These are phyloP conservation scores for Acer campestre DNA, from an alignment of 345 rosid species.

Conservation along the genomic window DNA sequence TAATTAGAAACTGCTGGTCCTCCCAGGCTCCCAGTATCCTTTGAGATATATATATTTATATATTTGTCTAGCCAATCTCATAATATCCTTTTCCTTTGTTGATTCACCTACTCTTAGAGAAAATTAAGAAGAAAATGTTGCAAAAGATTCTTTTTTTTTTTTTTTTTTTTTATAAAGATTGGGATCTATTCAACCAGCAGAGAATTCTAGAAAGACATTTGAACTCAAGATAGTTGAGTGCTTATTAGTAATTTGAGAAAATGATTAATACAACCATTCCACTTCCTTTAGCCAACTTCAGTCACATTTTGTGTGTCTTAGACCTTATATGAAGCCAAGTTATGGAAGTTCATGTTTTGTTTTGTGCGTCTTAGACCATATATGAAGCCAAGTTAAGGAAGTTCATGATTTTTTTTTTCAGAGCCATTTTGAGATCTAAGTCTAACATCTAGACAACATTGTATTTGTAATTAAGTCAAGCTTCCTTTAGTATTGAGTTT, in stretches of 20 bases:
- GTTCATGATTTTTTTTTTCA: too few species aligned
- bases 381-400: background rate
- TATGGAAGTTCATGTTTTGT: background rate
- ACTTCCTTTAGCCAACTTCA: background rate
- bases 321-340: background rate
- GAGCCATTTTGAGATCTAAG: background rate
- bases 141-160: background rate
- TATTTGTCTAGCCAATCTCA: background rate
- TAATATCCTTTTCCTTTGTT: background rate
- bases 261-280: background rate
- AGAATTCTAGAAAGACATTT: background rate
- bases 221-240: background rate
- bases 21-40: too few species aligned
- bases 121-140: background rate
- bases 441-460: background rate
- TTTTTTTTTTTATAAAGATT: background rate
- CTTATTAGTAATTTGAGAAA: background rate
- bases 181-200: background rate
- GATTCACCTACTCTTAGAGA: background rate
- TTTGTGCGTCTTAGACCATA: background rate
- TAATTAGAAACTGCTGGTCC: background rate
- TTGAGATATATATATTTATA: too few species aligned
- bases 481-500: background rate
- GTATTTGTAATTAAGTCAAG: background rate
- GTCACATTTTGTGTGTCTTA: background rate